Evolutionary conservation across 441 rosid species (phyloP).

Genomic region (Adansonia rubrostipa): DNA sequence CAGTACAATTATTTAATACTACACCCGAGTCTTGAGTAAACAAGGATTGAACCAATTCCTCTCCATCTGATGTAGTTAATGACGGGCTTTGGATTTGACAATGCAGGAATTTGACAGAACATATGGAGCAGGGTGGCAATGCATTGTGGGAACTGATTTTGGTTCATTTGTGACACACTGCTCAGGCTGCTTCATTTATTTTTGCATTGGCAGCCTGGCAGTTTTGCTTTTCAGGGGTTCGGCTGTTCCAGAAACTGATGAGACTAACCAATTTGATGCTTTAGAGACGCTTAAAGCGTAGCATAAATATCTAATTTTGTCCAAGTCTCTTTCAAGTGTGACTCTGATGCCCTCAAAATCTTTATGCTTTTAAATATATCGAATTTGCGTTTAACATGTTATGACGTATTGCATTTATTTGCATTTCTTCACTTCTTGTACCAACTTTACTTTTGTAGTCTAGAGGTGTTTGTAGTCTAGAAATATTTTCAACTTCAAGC

Average conservation of each 20-base stretch:
- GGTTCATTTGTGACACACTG: constrained; percentile 70
- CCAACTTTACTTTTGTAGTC: constrained; percentile 5
- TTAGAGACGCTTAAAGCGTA: constrained; percentile 29
- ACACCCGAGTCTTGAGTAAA: no score
- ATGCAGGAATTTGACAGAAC: constrained; percentile 61
- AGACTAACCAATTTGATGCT: constrained; percentile 33
- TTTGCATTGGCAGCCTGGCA: constrained; percentile 56
- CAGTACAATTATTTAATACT: no score
- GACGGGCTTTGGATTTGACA: background rate
- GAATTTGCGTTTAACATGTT: no score
- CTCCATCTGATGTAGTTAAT: no score
- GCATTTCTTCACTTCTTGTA: background rate
- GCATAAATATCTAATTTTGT: no score
- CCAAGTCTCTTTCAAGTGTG: no score
- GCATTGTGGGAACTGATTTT: constrained; percentile 69
- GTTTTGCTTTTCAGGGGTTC: constrained; percentile 44
- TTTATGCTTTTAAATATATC: no score
- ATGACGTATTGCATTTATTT: no score
- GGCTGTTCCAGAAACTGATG: constrained; percentile 32
- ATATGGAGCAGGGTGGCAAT: constrained; percentile 66
- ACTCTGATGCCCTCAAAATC: no score
- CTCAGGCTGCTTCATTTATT: constrained; percentile 55
- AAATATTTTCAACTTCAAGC: no score
- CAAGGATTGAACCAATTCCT: no score
- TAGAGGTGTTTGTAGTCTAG: no score